Conservation (phyloP, 106 monocot species). For the Xerophyta viscosa region DNA sequence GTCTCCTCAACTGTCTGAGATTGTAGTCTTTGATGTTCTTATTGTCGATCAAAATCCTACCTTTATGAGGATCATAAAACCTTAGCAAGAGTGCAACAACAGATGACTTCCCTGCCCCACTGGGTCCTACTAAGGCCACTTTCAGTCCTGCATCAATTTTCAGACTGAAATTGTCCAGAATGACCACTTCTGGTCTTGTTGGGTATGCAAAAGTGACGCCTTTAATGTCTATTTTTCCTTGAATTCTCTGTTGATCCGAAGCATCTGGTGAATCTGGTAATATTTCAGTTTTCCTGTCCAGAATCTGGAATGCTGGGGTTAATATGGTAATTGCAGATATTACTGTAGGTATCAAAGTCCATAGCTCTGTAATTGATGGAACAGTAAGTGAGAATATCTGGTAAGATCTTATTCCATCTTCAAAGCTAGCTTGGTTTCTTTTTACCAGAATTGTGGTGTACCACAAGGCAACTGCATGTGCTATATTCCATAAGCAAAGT, state of each 20-base stretch:
- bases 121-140: slow-evolving; percentile 34
- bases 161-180: slow-evolving; percentile 29
- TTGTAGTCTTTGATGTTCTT: slow-evolving; percentile 36
- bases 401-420: slow-evolving; percentile 34
- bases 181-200: slow-evolving; percentile 26
- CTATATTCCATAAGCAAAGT: slow-evolving; percentile 43
- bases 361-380: slow-evolving; percentile 43
- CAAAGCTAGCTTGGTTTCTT: slow-evolving; percentile 24
- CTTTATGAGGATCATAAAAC: slow-evolving; percentile 29
- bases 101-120: slow-evolving; percentile 43
- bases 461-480: slow-evolving; percentile 43
- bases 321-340: slow-evolving; percentile 31
- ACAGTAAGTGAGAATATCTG: slow-evolving; percentile 48
- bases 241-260: slow-evolving; percentile 6
- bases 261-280: slow-evolving; percentile 29
- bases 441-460: slow-evolving; percentile 38
- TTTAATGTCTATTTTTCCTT: slow-evolving; percentile 28
- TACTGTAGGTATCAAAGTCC: slow-evolving; percentile 43
- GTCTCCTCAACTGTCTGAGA: slow-evolving; percentile 30
- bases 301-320: slow-evolving; percentile 25
- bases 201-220: slow-evolving; percentile 35
- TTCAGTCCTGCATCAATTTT: slow-evolving; percentile 15
- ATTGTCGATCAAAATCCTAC: slow-evolving; percentile 19
- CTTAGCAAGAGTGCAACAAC: slow-evolving; percentile 28
- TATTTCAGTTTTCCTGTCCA: slow-evolving; percentile 37